Percentiles rank a stretch among this genome's conserved stretches.
Evolutionary conservation across 345 rosid species (phyloP).

Genomic region (Arabidopsis suecica): DNA sequence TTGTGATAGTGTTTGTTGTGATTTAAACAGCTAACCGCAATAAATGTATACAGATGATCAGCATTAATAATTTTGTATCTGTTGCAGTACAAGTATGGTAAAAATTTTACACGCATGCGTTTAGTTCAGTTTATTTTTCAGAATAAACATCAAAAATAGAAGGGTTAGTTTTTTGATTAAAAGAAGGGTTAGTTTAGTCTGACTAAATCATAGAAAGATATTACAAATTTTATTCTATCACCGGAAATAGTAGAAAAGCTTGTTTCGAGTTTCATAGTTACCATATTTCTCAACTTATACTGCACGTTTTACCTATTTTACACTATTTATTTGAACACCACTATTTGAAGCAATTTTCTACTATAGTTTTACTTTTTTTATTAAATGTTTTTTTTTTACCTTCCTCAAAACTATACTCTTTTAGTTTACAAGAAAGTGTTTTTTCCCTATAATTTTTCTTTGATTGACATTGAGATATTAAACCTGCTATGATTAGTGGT

Average conservation of each 20-base stretch:
- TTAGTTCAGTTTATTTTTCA: neutral
- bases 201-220: neutral
- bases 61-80: constrained; percentile 15
- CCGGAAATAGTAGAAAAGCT: neutral
- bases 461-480: neutral
- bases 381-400: neutral
- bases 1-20: neutral
- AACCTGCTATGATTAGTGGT: neutral
- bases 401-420: neutral
- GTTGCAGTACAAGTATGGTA: neutral
- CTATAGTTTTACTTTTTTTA: neutral
- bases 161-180: too few relatives aligned
- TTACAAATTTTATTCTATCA: neutral
- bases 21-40: constrained; percentile 7
- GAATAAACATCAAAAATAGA: neutral
- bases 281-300: neutral
- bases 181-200: neutral
- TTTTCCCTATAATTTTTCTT: neutral
- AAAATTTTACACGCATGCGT: neutral
- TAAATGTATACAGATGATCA: constrained; percentile 16
- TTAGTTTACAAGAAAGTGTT: neutral
- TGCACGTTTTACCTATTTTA: too few relatives aligned
- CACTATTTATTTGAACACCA: neutral
- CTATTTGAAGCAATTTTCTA: constrained; percentile 4
- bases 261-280: neutral